Conservation (phyloP, 2,329 filamentous ascomycete species). For the Verticillium zaregamsianum region DNA sequence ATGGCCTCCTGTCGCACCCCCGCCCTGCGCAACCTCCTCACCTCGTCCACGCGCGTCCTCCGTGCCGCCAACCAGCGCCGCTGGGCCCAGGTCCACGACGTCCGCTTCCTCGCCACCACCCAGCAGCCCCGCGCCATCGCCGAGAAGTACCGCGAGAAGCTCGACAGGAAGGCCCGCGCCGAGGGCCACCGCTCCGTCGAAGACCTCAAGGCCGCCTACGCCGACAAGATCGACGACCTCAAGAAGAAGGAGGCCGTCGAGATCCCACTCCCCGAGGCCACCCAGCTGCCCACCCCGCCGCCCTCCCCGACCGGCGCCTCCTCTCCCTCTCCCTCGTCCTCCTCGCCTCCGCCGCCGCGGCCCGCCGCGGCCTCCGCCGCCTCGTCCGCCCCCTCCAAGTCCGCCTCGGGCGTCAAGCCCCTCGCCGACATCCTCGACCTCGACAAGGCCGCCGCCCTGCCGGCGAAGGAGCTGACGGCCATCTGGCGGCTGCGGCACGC, state of each 20-base stretch:
- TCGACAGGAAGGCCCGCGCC: constrained; percentile 74
- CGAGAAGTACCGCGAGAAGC: constrained; percentile 85
- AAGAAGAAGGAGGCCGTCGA: constrained; percentile 47
- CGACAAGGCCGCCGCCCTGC: constrained; percentile 67
- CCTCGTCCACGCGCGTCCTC: constrained; percentile 24
- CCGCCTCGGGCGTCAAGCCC: constrained; percentile 33
- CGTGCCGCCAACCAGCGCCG: constrained; percentile 59
- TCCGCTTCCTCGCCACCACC: constrained; percentile 83
- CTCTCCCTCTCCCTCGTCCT: constrained; percentile 8
- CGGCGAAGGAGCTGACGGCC: constrained; percentile 75
- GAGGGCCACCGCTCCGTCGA: constrained; percentile 68
- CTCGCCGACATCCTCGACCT: constrained; percentile 65
- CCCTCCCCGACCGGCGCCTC: constrained; percentile 10
- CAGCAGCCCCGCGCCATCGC: constrained; percentile 62
- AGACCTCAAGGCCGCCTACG: constrained; percentile 76
- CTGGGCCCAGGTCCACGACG: constrained; percentile 89
- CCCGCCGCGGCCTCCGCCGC: constrained; percentile 16
- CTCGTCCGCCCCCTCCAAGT: constrained; percentile 17
- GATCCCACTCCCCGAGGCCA: constrained; percentile 18
- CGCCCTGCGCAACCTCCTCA: constrained; percentile 42
- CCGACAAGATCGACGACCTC: constrained; percentile 73
- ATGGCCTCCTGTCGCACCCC: constrained; percentile 49
- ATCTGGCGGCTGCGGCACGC: constrained; percentile 91
- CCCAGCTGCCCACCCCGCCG: constrained; percentile 23
- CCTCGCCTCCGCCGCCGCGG: constrained; percentile 10